Base-by-base conservation (phyloP, 1,139 yeast genomes). In the Pichia norvegensis region DNA sequence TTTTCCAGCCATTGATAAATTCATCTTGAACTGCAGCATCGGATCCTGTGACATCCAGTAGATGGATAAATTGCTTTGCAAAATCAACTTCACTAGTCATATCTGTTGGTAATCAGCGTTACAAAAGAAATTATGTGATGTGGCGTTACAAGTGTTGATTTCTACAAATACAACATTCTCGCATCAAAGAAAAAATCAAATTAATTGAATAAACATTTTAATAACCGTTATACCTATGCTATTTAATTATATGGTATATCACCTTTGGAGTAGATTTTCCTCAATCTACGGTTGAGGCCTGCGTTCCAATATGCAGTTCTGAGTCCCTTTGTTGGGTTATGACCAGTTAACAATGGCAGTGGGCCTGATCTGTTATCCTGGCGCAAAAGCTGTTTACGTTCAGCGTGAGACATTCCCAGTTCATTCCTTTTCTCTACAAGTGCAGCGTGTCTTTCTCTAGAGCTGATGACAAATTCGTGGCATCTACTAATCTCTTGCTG, bases 401-500 rank as follows among this genome's bases (percentile, higher is more conserved):
- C 65, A 33, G 50, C 51, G 36, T 57, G 63, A 29, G 54, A 54
- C 47, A 63, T 40, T 1, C 61, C 61, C 16, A 56, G 49, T 16
- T 58, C 56, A 14, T 60, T 50, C 17, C 62, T 47, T 68, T 47
- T 63, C 50, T 69, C 67, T 48, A 59, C 55, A 44, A 63, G 47
- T 35, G 54, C 58, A 36, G 74, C 72, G 54, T 67, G 68, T 50
- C 72, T 70, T 31, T 70, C 55, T 51, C 88, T 65, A 57, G 78
- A 83, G 40, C 79, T 77, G 14, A 78, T 68, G 9, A 88, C 97
- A 66, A 84, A 87, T 55, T 75, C 76, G 46, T 94, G 73, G 58
- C 95, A 84, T 54, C 80, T 76, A 49, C 76, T 74, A 45, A 92
- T 79, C 61, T 90, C 96, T 40, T 79, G 87, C 58, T 88, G 95